These are phyloP conservation scores for Lepiota brunneoincarnata DNA, from an alignment of 768 basidiomycete genomes.

Conservation along the genomic window DNA sequence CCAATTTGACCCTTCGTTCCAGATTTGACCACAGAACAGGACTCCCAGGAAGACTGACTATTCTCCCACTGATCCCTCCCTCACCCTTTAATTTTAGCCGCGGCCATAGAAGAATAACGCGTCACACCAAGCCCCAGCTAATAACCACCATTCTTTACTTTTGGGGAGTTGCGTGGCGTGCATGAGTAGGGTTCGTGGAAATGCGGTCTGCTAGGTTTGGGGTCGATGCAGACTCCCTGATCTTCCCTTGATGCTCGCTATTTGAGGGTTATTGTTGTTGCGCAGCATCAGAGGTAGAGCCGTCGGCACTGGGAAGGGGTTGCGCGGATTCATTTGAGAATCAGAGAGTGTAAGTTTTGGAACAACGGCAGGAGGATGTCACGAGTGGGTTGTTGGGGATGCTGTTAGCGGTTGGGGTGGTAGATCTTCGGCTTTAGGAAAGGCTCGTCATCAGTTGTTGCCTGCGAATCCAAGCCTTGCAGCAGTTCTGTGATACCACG, in stretches of 20 bases:
- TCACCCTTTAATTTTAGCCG: slow-evolving; percentile 54
- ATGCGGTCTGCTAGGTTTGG: slow-evolving; percentile 49
- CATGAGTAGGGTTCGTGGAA: not conserved
- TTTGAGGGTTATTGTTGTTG: slow-evolving; percentile 5
- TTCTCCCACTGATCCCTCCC: slow-evolving; percentile 25
- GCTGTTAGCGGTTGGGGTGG: slow-evolving; percentile 4
- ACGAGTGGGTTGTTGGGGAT: slow-evolving; percentile 4
- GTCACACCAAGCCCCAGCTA: slow-evolving; percentile 81
- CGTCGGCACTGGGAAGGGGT: slow-evolving; percentile 1
- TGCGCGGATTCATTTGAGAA: not conserved
- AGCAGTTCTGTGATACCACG: slow-evolving; percentile 8
- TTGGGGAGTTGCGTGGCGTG: slow-evolving; percentile 21
- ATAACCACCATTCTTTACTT: slow-evolving; percentile 64
- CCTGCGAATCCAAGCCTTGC: slow-evolving; percentile 15
- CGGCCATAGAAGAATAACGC: slow-evolving; percentile 73
- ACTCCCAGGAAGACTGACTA: slow-evolving; percentile 49
- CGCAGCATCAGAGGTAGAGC: slow-evolving; percentile 19
- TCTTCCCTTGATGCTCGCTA: slow-evolving; percentile 18
- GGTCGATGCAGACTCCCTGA: slow-evolving; percentile 64
- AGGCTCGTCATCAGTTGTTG: slow-evolving; percentile 36
- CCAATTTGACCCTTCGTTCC: slow-evolving; percentile 11
- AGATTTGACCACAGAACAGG: slow-evolving; percentile 29
- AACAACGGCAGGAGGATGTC: not conserved
- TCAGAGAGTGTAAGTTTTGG: slow-evolving; percentile 10
- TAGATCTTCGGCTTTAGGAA: slow-evolving; percentile 19